A percentile compares a stretch with the other conserved stretches of the same genome.
Evolutionary conservation across 176 grass and related monocot species (phyloP).

Genomic region (Carex kokanica): DNA sequence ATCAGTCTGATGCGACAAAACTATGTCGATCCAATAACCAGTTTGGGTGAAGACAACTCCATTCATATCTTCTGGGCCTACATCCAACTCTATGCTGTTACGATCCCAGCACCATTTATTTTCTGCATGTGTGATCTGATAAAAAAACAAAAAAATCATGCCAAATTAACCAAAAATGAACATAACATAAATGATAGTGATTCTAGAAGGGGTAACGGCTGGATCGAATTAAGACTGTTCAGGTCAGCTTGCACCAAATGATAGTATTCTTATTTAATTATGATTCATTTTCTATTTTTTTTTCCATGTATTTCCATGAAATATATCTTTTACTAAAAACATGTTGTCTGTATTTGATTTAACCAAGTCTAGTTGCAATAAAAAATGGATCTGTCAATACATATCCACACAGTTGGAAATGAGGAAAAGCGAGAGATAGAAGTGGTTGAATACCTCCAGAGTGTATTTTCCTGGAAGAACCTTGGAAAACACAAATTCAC

Average conservation of each 20-base stretch:
- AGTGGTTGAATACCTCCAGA: slow-evolving; percentile 49
- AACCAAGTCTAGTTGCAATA: slow-evolving; percentile 10
- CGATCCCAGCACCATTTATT: slow-evolving; percentile 94
- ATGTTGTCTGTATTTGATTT: background rate
- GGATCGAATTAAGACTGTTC: background rate
- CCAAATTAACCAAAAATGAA: background rate
- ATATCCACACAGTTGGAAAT: background rate
- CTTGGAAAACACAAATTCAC: slow-evolving; percentile 69
- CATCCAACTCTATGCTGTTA: slow-evolving; percentile 60
- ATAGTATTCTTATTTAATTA: background rate
- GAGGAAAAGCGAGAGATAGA: background rate
- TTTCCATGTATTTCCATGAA: background rate
- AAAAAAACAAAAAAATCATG: background rate
- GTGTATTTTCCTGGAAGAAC: slow-evolving; percentile 96
- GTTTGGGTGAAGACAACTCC: slow-evolving; percentile 85
- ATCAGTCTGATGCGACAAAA: slow-evolving; percentile 78
- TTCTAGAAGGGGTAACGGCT: background rate
- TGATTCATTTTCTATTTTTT: background rate
- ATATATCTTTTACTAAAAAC: background rate
- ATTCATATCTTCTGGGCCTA: slow-evolving; percentile 66
- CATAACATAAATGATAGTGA: background rate
- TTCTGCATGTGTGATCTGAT: slow-evolving; percentile 56
- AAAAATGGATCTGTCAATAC: background rate
- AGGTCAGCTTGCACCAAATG: background rate
- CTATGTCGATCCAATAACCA: slow-evolving; percentile 79